Evolutionary conservation across 257 asterid species (phyloP), one percentile per base, ranked within the genome.

Genomic region (Striga asiatica): DNA sequence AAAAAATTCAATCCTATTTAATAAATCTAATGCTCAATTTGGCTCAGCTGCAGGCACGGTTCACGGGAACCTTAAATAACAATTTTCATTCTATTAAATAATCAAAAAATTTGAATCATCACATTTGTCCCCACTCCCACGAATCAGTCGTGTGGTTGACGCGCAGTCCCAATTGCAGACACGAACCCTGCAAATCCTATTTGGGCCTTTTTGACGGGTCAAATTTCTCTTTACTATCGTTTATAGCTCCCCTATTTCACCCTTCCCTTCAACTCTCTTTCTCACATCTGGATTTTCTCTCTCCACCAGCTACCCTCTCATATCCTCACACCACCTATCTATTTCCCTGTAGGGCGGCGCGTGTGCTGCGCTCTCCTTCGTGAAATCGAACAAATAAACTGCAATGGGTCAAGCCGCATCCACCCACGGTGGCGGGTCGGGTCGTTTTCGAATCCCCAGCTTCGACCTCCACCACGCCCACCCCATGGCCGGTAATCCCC

Each of bases 401-500:
- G 35, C 17, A 17, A 54, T 71, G 76, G 76, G 76, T 7, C 68
- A 64, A 56, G 55, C 60, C 52, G 2, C 62, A 43, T 63, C 74
- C 55, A 41, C 55, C 62, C 64, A 49, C 41, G 61, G 57, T 58
- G 27, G 59, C 31, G 27, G 67, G 2, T 51, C 64, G 38, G 65
- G 53, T 48, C 65, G 50, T 27, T 22, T 32, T 25, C 62, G 60
- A 27, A 55, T 48, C 16, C 48, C 70, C 25, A 35, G 24, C 56
- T 50, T 53, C 24, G 60, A 27, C 61, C 56, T 39, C 4, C 61
- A 4, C 54, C 50, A 51, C 19, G 58, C 27, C 66, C 66, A 43
- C 43, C 38, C 39, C 32, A n/a, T 38, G 43, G 20, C 6, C 64
- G 5, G 12, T 3, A 51, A 54, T 20, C 66, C 66, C 14, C 61